Conservation (phyloP, 148 eudicot species). For the Persicaria maculosa region DNA sequence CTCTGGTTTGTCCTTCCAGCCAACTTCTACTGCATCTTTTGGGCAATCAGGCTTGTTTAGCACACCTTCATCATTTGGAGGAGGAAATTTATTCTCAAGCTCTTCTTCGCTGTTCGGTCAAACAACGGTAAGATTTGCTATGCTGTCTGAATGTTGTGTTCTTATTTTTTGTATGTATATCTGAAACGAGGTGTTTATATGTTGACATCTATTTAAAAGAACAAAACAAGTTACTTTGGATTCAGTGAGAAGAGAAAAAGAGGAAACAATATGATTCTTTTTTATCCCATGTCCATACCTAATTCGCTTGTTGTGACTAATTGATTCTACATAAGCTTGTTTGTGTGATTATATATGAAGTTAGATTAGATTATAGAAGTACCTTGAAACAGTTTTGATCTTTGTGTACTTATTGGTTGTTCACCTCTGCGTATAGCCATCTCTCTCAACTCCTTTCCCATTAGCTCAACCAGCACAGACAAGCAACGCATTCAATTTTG, state of each 20-base stretch:
- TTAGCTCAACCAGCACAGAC: constrained; percentile 56
- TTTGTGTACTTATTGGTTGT: background rate
- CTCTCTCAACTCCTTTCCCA: constrained; percentile 52
- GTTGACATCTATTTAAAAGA: background rate
- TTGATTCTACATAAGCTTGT: background rate
- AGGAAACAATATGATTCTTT: background rate
- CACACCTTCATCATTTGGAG: constrained; percentile 13
- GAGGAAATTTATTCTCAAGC: constrained; percentile 45
- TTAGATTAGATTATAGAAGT: background rate
- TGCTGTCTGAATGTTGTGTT: background rate
- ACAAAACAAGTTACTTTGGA: no score
- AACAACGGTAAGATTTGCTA: constrained; percentile 36
- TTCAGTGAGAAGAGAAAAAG: no score
- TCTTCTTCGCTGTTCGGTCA: constrained; percentile 58
- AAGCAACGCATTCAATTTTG: constrained; percentile 49
- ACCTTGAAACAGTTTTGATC: background rate
- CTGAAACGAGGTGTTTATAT: background rate
- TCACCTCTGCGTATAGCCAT: constrained; percentile 42
- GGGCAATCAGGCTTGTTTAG: constrained; percentile 11
- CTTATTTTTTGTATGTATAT: background rate
- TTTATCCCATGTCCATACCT: background rate
- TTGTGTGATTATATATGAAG: background rate
- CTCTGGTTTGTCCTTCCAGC: constrained; percentile 48
- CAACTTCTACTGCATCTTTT: constrained; percentile 35
- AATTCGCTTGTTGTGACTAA: background rate